Conservation (phyloP, 192 early-diverging fungal species). For the Coemansia sp. region DNA sequence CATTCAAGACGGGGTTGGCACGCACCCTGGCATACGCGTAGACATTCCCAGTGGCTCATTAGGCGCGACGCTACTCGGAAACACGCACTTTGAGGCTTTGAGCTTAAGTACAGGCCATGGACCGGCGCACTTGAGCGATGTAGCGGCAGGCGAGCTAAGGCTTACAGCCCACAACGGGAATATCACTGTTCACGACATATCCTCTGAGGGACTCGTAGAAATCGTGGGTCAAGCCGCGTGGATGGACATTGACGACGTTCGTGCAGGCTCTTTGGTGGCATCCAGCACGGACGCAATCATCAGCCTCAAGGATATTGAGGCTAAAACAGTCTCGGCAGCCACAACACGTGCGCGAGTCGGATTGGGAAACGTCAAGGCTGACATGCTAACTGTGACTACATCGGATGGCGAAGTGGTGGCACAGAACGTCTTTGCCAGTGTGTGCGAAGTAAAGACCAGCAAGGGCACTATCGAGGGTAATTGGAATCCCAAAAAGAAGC, state of each 20-base stretch:
- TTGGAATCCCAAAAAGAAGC: conserved; percentile 42
- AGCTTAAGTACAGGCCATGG: conserved; percentile 44
- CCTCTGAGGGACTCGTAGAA: conserved; percentile 16
- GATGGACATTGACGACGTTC: conserved; percentile 54
- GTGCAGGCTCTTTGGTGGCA: conserved; percentile 14
- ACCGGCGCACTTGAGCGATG: conserved; percentile 45
- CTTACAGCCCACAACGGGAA: conserved; percentile 48
- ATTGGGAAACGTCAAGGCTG: conserved; percentile 44
- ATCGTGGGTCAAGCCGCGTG: conserved; percentile 39
- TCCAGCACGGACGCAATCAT: conserved; percentile 47
- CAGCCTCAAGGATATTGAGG: conserved; percentile 47
- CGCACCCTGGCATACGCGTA: conserved; percentile 46
- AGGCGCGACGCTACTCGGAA: conserved; percentile 44
- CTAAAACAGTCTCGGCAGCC: conserved; percentile 19
- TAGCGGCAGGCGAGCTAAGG: conserved; percentile 24
- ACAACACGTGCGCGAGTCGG: conserved; percentile 48
- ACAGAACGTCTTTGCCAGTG: conserved; percentile 17
- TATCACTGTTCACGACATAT: conserved; percentile 46
- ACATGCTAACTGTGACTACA: conserved; percentile 26
- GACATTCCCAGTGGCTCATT: conserved; percentile 39
- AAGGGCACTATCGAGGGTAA: conserved; percentile 45
- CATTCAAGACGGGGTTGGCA: neutral
- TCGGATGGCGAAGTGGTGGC: conserved; percentile 36
- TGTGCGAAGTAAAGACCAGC: conserved; percentile 23
- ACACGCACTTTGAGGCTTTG: conserved; percentile 24